phyloP scores from a whole-genome alignment of 208 protist genomes.

The Herpetomonas samuelpessoai region DNA sequence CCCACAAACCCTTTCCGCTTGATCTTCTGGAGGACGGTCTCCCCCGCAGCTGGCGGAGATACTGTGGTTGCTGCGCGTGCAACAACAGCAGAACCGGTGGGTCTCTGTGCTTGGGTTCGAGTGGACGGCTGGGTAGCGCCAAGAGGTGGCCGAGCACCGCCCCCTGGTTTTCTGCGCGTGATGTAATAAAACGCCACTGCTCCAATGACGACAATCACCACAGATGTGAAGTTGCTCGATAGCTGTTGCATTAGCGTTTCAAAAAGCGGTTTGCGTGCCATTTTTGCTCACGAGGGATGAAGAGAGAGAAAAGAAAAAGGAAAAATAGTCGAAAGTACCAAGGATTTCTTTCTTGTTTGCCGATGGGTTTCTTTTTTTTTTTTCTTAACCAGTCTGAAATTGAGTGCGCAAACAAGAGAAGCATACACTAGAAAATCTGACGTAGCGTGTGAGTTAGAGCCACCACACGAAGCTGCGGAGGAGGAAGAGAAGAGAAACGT shows the following conservation, averaged over 20 bases:
- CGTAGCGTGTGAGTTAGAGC: conserved; percentile 16
- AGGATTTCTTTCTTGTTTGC: background rate
- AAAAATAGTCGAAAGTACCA: conserved; percentile 3
- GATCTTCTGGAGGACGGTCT: conserved; percentile 27
- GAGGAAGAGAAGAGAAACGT: no score
- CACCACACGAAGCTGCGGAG: no score
- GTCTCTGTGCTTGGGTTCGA: background rate
- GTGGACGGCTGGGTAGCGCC: background rate
- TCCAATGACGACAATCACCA: conserved; percentile 49
- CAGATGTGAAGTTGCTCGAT: conserved; percentile 32
- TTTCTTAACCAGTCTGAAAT: background rate
- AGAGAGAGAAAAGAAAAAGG: conserved; percentile 10
- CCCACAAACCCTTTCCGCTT: conserved; percentile 44
- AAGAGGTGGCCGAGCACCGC: conserved; percentile 13
- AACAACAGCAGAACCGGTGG: no score
- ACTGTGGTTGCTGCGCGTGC: background rate
- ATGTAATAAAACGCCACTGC: conserved; percentile 55
- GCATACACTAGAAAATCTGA: conserved; percentile 26
- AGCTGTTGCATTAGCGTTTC: conserved; percentile 51
- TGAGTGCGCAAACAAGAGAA: conserved; percentile 4
- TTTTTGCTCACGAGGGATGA: background rate
- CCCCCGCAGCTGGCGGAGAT: conserved; percentile 1
- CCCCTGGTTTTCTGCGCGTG: conserved; percentile 17
- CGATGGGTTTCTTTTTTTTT: conserved; percentile 4
- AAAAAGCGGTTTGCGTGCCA: conserved; percentile 52